phyloP scores from a whole-genome alignment of 2,329 filamentous ascomycete genomes.

The Aspergillus puulaauensis region DNA sequence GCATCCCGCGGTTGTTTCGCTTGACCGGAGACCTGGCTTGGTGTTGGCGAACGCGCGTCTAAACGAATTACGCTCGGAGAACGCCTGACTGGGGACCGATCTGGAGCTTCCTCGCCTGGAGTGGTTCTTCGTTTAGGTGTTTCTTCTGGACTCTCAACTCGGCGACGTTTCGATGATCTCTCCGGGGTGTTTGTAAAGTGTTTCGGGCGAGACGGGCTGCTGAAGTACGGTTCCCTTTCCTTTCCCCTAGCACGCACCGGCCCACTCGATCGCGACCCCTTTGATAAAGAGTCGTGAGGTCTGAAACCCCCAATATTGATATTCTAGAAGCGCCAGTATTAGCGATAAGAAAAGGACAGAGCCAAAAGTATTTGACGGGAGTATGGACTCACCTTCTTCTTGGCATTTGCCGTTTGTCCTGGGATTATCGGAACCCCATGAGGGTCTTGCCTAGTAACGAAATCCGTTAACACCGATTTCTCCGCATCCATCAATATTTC shows the following conservation, averaged over 20 bases:
- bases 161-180: slow-evolving; percentile 31
- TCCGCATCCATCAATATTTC: neutral
- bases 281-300: slow-evolving; percentile 26
- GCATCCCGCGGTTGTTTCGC: slow-evolving; percentile 1
- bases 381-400: slow-evolving; percentile 15
- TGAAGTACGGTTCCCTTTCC: neutral
- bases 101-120: slow-evolving; percentile 20
- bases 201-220: slow-evolving; percentile 11
- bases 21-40: slow-evolving; percentile 18
- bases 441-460: slow-evolving; percentile 10
- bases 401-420: slow-evolving; percentile 26
- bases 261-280: slow-evolving; percentile 30
- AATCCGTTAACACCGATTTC: neutral
- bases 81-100: slow-evolving; percentile 2
- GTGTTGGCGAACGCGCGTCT: slow-evolving; percentile 21
- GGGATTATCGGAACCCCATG: slow-evolving; percentile 28
- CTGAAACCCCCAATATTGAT: slow-evolving; percentile 14
- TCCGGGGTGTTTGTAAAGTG: slow-evolving; percentile 15
- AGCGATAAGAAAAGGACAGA: neutral
- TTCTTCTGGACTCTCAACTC: slow-evolving; percentile 20
- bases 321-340: slow-evolving; percentile 1
- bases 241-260: slow-evolving; percentile 30
- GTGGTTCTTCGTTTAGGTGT: slow-evolving; percentile 10
- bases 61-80: slow-evolving; percentile 10
- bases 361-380: neutral